Conservation (phyloP, 306 rosid species). For the Corylus avellana region DNA sequence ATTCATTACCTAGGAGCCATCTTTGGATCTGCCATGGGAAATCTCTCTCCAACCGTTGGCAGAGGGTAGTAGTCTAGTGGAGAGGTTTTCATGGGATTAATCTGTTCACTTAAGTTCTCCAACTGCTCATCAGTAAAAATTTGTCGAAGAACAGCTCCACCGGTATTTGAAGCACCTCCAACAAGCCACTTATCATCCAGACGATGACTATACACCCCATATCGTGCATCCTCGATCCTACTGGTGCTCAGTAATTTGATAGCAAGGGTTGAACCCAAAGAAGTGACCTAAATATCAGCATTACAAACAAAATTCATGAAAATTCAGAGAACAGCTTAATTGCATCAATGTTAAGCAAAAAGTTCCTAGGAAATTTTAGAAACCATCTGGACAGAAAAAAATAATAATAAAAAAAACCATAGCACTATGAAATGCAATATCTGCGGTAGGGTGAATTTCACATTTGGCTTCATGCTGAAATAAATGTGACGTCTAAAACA, state of each 20-base stretch:
- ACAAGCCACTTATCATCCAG: slow-evolving; percentile 97
- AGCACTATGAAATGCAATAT: slow-evolving; percentile 4
- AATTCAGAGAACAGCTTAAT: slow-evolving; percentile 10
- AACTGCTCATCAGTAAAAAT: slow-evolving; percentile 72
- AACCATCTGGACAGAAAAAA: background rate
- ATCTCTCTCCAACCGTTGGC: slow-evolving; percentile 80
- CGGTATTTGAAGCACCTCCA: slow-evolving; percentile 97
- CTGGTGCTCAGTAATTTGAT: slow-evolving; percentile 76
- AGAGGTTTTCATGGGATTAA: slow-evolving; percentile 66
- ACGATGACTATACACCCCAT: slow-evolving; percentile 97
- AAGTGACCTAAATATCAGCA: slow-evolving; percentile 65
- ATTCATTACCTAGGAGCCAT: slow-evolving; percentile 71
- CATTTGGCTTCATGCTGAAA: background rate
- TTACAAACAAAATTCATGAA: background rate
- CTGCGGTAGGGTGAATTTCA: background rate
- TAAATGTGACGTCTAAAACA: background rate
- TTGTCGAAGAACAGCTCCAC: slow-evolving; percentile 85
- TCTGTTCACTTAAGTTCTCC: slow-evolving; percentile 65
- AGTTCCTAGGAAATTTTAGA: background rate
- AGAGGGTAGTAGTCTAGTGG: slow-evolving; percentile 82
- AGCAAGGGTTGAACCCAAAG: slow-evolving; percentile 95
- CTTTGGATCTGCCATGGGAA: slow-evolving; percentile 76
- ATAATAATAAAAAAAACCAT: background rate
- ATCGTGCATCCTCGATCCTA: slow-evolving; percentile 85
- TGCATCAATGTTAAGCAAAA: slow-evolving; percentile 13